phyloP scores from a whole-genome alignment of 164 flowering plant species.

The Platanus orientalis region DNA sequence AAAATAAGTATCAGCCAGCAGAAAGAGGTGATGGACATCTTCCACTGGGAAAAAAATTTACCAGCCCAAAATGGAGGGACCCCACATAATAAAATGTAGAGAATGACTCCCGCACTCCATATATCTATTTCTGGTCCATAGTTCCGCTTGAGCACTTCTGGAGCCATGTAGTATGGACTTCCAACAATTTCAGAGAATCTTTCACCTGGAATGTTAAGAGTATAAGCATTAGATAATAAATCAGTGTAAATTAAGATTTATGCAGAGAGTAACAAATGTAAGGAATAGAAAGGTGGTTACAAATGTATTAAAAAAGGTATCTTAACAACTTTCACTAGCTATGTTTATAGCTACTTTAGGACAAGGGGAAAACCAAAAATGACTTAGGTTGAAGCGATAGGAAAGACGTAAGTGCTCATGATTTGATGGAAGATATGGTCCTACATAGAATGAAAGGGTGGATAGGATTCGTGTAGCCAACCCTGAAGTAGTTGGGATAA shows the following conservation, averaged over 20 bases:
- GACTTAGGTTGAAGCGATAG: too few relatives aligned
- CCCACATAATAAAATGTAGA: slow-evolving; percentile 56
- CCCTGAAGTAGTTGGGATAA: too few relatives aligned
- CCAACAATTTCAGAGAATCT: slow-evolving; percentile 94
- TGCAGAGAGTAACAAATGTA: neutral
- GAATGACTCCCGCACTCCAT: slow-evolving; percentile 98
- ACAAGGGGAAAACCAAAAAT: too few relatives aligned
- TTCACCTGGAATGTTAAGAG: slow-evolving; percentile 45
- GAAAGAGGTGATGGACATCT: neutral
- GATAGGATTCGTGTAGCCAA: too few relatives aligned
- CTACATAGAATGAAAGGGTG: too few relatives aligned
- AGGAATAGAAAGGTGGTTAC: neutral
- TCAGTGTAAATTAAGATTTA: neutral
- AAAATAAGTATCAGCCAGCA: neutral
- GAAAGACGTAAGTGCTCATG: too few relatives aligned
- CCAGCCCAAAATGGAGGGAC: slow-evolving; percentile 99
- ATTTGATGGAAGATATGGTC: too few relatives aligned
- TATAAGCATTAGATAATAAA: neutral
- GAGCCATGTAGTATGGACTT: slow-evolving; percentile 95
- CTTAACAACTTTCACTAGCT: too few relatives aligned
- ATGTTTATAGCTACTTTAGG: too few relatives aligned
- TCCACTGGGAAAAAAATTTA: slow-evolving; percentile 21
- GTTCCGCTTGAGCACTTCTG: slow-evolving; percentile 35
- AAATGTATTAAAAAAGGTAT: too few relatives aligned
- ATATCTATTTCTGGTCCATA: slow-evolving; percentile 71